A percentile compares a stretch with the other conserved stretches of the same genome.
phyloP scores from a whole-genome alignment of 73 alveolate genomes.

The Uronychia binucleata region DNA sequence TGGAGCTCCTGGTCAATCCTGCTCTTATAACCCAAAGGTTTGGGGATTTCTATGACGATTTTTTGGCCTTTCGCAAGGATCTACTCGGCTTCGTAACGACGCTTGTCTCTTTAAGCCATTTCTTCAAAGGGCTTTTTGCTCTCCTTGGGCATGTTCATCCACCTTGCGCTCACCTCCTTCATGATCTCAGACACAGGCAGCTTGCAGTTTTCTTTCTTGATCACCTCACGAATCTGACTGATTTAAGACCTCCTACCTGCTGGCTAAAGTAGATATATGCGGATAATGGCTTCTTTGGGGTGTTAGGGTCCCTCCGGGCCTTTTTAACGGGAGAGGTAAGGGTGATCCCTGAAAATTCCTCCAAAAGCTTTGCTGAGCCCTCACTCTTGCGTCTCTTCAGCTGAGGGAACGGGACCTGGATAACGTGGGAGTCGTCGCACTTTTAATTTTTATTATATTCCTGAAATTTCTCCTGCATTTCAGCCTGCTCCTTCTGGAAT shows the following conservation, averaged over 20 bases:
- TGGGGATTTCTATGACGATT: too few species aligned
- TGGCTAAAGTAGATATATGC: slow-evolving; percentile 67
- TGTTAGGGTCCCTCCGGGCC: slow-evolving; percentile 29
- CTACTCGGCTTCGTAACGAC: slow-evolving; percentile 15
- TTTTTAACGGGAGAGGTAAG: slow-evolving; percentile 19
- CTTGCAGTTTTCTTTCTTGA: slow-evolving; percentile 33
- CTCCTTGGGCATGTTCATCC: slow-evolving; percentile 18
- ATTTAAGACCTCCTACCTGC: slow-evolving; percentile 1
- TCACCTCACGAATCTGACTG: slow-evolving; percentile 30
- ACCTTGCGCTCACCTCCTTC: slow-evolving; percentile 30
- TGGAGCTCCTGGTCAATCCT: too few species aligned
- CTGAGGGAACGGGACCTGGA: background rate
- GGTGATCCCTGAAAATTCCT: background rate
- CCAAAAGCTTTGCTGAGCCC: background rate
- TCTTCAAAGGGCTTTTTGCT: slow-evolving; percentile 20
- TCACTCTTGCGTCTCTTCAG: background rate
- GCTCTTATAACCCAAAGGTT: too few species aligned
- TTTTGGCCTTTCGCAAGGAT: background rate
- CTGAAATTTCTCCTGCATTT: background rate
- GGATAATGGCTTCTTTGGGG: slow-evolving; percentile 67
- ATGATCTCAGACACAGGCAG: slow-evolving; percentile 36
- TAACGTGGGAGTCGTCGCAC: background rate
- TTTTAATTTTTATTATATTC: background rate
- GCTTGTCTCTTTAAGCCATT: slow-evolving; percentile 18
- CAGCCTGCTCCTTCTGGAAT: background rate